These are phyloP conservation scores for Kwoniella sp. DNA, from an alignment of 768 basidiomycete species.

Conservation along the genomic window DNA sequence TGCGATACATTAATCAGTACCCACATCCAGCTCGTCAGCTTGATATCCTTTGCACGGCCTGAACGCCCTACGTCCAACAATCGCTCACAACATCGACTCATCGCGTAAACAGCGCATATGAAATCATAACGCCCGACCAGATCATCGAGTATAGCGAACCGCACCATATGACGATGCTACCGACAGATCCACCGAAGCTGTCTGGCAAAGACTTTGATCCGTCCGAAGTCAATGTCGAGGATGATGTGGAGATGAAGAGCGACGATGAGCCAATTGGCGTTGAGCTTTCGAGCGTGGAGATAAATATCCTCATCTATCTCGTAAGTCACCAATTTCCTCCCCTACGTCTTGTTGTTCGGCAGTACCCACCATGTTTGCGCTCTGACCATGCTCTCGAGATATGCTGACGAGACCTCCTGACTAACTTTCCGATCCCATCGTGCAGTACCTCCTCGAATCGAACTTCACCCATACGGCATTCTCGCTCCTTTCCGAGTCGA, in stretches of 20 bases:
- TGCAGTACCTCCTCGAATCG: constrained; percentile 52
- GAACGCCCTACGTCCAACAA: too few species aligned
- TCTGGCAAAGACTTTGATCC: constrained; percentile 40
- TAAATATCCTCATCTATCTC: constrained; percentile 52
- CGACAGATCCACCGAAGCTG: constrained; percentile 32
- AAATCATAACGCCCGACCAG: constrained; percentile 2
- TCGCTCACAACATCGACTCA: too few species aligned
- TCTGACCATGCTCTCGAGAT: neutral
- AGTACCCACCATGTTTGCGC: too few species aligned
- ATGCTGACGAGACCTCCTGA: too few species aligned
- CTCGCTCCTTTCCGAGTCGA: constrained; percentile 47
- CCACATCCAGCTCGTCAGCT: too few species aligned
- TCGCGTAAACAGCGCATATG: constrained; percentile 7
- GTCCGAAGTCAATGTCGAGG: constrained; percentile 16
- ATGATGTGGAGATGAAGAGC: constrained; percentile 22
- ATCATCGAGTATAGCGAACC: too few species aligned
- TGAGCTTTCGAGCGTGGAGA: constrained; percentile 47
- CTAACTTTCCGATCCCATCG: neutral
- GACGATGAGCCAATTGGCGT: constrained; percentile 21
- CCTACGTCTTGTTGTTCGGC: too few species aligned
- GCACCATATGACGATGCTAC: constrained; percentile 28
- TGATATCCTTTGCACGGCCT: too few species aligned
- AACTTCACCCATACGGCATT: constrained; percentile 53
- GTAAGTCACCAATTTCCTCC: too few species aligned
- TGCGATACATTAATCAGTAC: too few species aligned